phyloP scores from a whole-genome alignment of 2,329 filamentous ascomycete species.

The Pseudogymnoascus verrucosus region DNA sequence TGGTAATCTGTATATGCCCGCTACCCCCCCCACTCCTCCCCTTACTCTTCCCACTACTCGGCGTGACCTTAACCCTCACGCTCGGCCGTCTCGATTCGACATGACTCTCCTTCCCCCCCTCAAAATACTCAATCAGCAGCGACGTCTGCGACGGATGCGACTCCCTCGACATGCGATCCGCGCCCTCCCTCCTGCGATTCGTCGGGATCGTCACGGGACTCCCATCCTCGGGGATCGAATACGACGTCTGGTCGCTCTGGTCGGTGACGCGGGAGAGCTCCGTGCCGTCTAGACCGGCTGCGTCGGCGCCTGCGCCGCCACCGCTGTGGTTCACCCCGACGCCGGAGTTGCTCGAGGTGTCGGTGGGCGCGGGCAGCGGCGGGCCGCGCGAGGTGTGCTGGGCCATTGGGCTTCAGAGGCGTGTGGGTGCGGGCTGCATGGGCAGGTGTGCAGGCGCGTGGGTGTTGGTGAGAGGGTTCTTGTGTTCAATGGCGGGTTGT shows the following conservation, averaged over 20 bases:
- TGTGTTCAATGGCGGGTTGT: background rate
- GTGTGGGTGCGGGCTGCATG: background rate
- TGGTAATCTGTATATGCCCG: constrained; percentile 78
- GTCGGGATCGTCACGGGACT: constrained; percentile 90
- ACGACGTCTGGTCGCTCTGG: constrained; percentile 56
- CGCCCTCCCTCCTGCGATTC: constrained; percentile 45
- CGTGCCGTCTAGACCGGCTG: constrained; percentile 42
- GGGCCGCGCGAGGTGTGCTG: constrained; percentile 40
- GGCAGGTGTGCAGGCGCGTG: background rate
- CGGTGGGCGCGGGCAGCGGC: constrained; percentile 72
- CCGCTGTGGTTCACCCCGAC: constrained; percentile 16
- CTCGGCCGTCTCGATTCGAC: constrained; percentile 51
- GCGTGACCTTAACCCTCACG: constrained; percentile 64
- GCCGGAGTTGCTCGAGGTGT: constrained; percentile 47
- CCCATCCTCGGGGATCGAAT: constrained; percentile 77
- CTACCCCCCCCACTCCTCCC: constrained; percentile 38
- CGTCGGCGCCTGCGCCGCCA: constrained; percentile 47
- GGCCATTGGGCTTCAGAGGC: constrained; percentile 22
- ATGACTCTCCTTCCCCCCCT: constrained; percentile 51
- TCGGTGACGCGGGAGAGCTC: constrained; percentile 62
- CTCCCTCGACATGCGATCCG: constrained; percentile 43
- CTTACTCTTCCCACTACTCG: constrained; percentile 41
- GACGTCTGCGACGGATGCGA: constrained; percentile 58
- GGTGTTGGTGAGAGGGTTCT: background rate
- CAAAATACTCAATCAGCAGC: constrained; percentile 69